Evolutionary conservation across 2,329 filamentous ascomycete genomes (phyloP), one percentile per base, ranked within the genome.

Genomic region (Escovopsis weberi): DNA sequence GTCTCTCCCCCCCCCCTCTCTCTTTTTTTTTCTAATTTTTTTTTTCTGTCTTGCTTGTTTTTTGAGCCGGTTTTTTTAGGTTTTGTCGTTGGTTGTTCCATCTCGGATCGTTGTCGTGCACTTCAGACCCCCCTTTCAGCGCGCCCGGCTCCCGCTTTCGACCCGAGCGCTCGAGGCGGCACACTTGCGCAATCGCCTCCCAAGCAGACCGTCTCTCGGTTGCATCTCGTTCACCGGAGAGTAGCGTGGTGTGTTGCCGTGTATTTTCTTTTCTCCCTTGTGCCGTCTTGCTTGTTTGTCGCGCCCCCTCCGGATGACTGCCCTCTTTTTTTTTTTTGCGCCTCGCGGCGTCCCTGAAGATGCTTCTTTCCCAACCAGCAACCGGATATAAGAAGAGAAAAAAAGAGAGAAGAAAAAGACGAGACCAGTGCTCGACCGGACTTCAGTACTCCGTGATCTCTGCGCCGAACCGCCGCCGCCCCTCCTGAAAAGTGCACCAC

Each of bases 391-490:
- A 23, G 23, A 23, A 23, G 23, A n/a, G n/a, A n/a, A n/a, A 23
- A 23, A 23, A 3, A 23, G 23, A 23, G 23, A 23, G 23, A 23
- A 23, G n/a, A n/a, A n/a, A n/a, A n/a, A n/a, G n/a, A n/a, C 36
- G 40, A 45, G 43, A 45, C 11, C 38, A 40, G 43, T 37, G 43
- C 40, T 40, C 43, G 40, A 45, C 40, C 43, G 39, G 44, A 37
- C 41, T 43, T 46, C 44, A 43, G 38, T 46, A 46, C 44, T 46
- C 44, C 44, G 42, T 43, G 38, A 43, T 42, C 41, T 39, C 44
- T 46, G 44, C 44, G 44, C 44, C 44, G 39, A 46, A 46, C 44
- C 44, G 35, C 43, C 41, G 35, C 43, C 19, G 23, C 23, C 36
- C 36, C 11, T 32, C 28, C 26, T 33, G 35, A 39, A 46, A 43